A percentile compares a stretch with the other conserved stretches of the same genome.
phyloP scores from a whole-genome alignment of 495 filamentous ascomycete genomes.

The Daldinia caldariorum region DNA sequence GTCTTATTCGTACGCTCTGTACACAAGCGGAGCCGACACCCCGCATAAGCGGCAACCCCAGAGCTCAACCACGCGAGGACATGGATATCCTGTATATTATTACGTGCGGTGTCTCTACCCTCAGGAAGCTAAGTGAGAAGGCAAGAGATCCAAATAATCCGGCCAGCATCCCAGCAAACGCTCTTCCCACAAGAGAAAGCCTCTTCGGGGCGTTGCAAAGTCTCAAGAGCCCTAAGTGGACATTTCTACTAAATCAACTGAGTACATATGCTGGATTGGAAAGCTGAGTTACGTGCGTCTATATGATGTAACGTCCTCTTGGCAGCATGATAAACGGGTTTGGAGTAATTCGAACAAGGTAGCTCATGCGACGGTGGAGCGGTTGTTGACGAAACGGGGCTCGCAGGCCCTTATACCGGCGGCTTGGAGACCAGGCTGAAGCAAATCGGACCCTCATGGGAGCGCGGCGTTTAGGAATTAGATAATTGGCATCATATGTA shows the following conservation, averaged over 20 bases:
- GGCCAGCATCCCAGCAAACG: conserved; percentile 66
- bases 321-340: background rate
- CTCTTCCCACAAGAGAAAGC: conserved; percentile 74
- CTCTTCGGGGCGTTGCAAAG: conserved; percentile 73
- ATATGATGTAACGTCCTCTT: background rate
- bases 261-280: conserved; percentile 75
- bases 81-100: conserved; percentile 68
- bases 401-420: conserved; percentile 5
- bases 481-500: conserved; percentile 40
- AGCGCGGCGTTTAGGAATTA: conserved; percentile 44
- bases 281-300: conserved; percentile 41
- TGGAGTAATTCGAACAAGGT: conserved; percentile 8
- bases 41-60: conserved; percentile 46
- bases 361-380: conserved; percentile 3
- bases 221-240: conserved; percentile 60
- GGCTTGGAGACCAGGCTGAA: conserved; percentile 23
- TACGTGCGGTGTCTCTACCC: conserved; percentile 72
- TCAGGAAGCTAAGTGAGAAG: conserved; percentile 76
- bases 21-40: conserved; percentile 61
- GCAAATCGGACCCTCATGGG: conserved; percentile 24
- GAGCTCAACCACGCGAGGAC: conserved; percentile 52
- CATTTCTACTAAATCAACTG: conserved; percentile 74
- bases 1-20: conserved; percentile 75
- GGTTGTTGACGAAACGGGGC: conserved; percentile 8
- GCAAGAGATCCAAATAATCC: conserved; percentile 69